Evolutionary conservation across 2,329 filamentous ascomycete genomes (phyloP), one percentile per base, ranked within the genome.

Genomic region (Sarocladium strictum): DNA sequence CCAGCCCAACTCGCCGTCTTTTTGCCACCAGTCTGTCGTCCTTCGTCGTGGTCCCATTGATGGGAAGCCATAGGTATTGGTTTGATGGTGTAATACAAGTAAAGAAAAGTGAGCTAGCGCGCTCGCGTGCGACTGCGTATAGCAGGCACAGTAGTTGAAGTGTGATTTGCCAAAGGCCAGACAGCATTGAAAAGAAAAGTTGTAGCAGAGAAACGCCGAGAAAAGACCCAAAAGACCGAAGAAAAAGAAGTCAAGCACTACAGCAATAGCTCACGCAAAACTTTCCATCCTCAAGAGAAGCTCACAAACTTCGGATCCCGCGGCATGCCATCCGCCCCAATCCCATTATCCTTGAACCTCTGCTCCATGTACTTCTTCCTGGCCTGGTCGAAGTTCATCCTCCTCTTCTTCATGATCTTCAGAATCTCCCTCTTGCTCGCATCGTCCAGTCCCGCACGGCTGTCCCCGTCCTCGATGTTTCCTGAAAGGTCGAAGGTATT

Each of bases 231-330:
- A 40, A 40, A 19, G 17, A 40, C 7, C 9, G 17, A 40, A 19
- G 14, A 7, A 19, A n/a, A 5, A 12, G 7, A 32, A 32, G 29
- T 7, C 29, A 32, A 32, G 29, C 14, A 27, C 15, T 40, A 6
- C 37, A 6, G 15, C 37, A 40, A 40, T n/a, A 15, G 7, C 7
- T n/a, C 37, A 7, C 14, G 15, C 6, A n/a, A 19, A 7, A 6
- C 15, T 38, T 27, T n/a, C 14, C 24, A n/a, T 6, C 11, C 35
- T 69, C 59, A 74, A 45, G 72, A 74, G 72, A 97, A 97, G 67
- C 89, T 95, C 57, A 97, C 91, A 67, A 96, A 96, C 76, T 97
- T 97, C 58, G 92, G 91, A 75, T 97, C 93, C 67, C 85, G 81
- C 58, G 94, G 94, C 62, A 86, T 75, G 3, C 94, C 94, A 70